Evolutionary conservation across 371 early-diverging fungal species (phyloP).

Genomic region (Sanchytrium tribonematis): DNA sequence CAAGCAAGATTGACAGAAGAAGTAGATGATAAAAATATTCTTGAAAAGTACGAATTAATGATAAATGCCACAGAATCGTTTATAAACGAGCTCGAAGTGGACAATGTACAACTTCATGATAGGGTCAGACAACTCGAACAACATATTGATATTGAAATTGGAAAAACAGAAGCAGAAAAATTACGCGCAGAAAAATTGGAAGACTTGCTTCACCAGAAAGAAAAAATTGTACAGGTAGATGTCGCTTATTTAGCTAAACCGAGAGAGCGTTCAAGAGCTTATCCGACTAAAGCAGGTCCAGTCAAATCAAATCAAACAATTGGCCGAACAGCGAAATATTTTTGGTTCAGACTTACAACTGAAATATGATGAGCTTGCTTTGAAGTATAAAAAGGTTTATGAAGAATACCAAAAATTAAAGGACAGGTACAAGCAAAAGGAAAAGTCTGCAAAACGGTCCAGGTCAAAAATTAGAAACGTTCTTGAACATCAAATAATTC

Average conservation of each 20-base stretch:
- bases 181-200: background rate
- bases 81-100: background rate
- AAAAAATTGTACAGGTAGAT: background rate
- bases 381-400: background rate
- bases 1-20: background rate
- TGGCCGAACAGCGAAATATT: background rate
- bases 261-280: background rate
- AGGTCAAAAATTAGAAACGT: background rate
- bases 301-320: background rate
- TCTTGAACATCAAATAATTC: background rate
- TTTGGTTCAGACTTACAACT: background rate
- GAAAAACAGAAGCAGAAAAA: background rate
- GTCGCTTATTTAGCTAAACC: background rate
- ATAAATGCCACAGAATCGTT: background rate
- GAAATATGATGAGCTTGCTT: background rate
- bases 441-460: background rate
- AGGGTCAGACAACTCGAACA: too few species aligned
- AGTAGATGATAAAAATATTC: background rate
- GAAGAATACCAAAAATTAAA: background rate
- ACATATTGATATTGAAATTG: background rate
- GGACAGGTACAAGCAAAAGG: background rate
- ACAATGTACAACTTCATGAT: background rate
- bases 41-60: background rate
- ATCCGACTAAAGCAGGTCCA: background rate
- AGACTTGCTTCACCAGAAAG: background rate